Evolutionary conservation across 2,329 filamentous ascomycete species (phyloP), one percentile per base, ranked within the genome.

Genomic region (Setomelanomma holmii): DNA sequence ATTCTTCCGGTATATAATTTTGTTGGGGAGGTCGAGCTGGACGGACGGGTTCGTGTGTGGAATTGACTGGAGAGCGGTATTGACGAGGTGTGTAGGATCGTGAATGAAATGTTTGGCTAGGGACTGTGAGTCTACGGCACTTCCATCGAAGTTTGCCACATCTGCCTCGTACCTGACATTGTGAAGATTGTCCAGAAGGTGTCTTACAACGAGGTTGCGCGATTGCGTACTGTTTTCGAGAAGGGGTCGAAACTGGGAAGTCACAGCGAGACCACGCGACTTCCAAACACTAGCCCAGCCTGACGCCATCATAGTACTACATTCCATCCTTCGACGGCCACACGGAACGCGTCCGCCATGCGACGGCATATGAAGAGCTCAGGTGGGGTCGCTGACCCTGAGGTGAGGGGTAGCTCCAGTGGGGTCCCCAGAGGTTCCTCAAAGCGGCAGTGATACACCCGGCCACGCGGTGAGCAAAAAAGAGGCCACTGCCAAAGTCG

Each of bases 61-160:
- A 27, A 95, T 81, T 57, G 89, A 86, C 65, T 86, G 83, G 17
- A 97, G 86, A 39, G 93, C 90, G 36, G 86, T 82, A 70, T 85
- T 82, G 72, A 97, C 91, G 45, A 97, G 85, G 68, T 89, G 83
- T 46, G 86, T 85, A 36, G 92, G 86, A 72, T 96, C 89, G 74
- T 91, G 87, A 80, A 96, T 86, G 80, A 97, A 96, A 79, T 97
- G 93, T 80, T 95, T 96, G 56, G 67, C 77, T 77, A 52, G n/a
- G 17, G 8, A 12, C 8, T 14, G 19, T 36, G 14, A 36, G 27
- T 23, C 4, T 34, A 40, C 8, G 7, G 4, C 20, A 23, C 3
- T 17, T n/a, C n/a, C n/a, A n/a, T n/a, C n/a, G 14, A 8, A 8
- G 24, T 30, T 6, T 30, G 24, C 23, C 34, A 34, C 16, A 20